These are phyloP conservation scores for Coniella lustricola DNA, from an alignment of 2,329 filamentous ascomycete species.

Conservation along the genomic window DNA sequence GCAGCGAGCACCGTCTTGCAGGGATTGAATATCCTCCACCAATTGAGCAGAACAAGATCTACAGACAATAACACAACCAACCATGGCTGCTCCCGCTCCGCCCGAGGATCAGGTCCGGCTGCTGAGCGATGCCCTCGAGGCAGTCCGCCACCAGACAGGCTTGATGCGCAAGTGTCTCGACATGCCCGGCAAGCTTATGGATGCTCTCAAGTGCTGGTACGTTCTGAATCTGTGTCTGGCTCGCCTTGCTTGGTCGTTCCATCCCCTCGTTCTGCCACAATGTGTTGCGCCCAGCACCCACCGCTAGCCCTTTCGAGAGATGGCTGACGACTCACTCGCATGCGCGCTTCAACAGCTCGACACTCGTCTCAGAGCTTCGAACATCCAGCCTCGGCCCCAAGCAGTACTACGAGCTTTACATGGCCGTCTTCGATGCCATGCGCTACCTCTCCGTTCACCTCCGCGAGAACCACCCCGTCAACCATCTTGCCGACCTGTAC, in stretches of 20 bases:
- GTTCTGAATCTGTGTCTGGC: slow-evolving; percentile 26
- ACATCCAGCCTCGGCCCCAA: slow-evolving; percentile 97
- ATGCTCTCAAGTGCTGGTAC: slow-evolving; percentile 98
- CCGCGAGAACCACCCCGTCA: slow-evolving; percentile 93
- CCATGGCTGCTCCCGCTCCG: slow-evolving; percentile 48
- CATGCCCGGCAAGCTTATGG: slow-evolving; percentile 97
- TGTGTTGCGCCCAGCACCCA: no score
- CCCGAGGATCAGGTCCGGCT: slow-evolving; percentile 81
- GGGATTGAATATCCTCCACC: not conserved
- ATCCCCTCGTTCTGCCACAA: no score
- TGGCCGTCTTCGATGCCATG: slow-evolving; percentile 96
- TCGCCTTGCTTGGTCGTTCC: no score
- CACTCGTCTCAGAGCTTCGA: slow-evolving; percentile 93
- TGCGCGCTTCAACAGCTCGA: slow-evolving; percentile 57
- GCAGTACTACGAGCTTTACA: slow-evolving; percentile 99
- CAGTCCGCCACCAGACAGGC: slow-evolving; percentile 93
- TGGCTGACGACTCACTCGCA: slow-evolving; percentile 7
- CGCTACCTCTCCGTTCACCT: slow-evolving; percentile 95
- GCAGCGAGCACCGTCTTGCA: not conserved
- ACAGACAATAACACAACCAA: not conserved
- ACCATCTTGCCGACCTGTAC: slow-evolving; percentile 96
- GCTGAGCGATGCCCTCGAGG: slow-evolving; percentile 92
- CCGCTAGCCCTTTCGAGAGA: not conserved
- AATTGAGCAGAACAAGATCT: not conserved
- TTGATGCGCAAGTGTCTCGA: slow-evolving; percentile 98